Conservation (phyloP, 805 yeast species). For the Schwanniomyces vanrijiae region DNA sequence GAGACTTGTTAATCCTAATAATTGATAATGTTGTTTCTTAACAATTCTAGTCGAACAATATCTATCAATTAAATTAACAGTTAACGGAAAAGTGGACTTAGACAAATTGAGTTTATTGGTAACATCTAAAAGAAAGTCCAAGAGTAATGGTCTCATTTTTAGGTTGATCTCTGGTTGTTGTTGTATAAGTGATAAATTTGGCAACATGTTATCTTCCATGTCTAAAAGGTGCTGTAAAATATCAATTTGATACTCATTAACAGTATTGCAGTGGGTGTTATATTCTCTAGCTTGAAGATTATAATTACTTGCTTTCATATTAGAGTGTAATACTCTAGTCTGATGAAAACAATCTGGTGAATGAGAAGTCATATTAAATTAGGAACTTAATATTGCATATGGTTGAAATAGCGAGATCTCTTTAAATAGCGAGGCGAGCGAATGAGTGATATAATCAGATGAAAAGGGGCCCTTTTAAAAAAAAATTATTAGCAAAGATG, state of each 20-base stretch:
- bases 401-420: conserved; percentile 1
- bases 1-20: conserved; percentile 42
- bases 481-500: not conserved
- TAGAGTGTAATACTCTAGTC: conserved; percentile 29
- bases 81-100: conserved; percentile 41
- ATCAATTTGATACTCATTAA: conserved; percentile 46
- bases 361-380: conserved; percentile 7
- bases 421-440: conserved; percentile 1
- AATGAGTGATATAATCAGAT: conserved; percentile 3
- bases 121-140: conserved; percentile 46
- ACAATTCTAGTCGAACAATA: conserved; percentile 46
- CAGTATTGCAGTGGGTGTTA: conserved; percentile 41
- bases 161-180: conserved; percentile 47
- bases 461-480: not conserved
- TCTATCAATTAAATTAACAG: conserved; percentile 45
- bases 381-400: conserved; percentile 1
- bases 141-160: conserved; percentile 43
- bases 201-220: conserved; percentile 27
- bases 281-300: conserved; percentile 48
- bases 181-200: conserved; percentile 38
- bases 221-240: conserved; percentile 34
- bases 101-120: conserved; percentile 40
- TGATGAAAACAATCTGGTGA: conserved; percentile 36
- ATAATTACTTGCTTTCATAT: conserved; percentile 39
- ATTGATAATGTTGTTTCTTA: conserved; percentile 45